Conservation (phyloP, 2,329 filamentous ascomycete genomes). For the Chaetomiaceae sp. region DNA sequence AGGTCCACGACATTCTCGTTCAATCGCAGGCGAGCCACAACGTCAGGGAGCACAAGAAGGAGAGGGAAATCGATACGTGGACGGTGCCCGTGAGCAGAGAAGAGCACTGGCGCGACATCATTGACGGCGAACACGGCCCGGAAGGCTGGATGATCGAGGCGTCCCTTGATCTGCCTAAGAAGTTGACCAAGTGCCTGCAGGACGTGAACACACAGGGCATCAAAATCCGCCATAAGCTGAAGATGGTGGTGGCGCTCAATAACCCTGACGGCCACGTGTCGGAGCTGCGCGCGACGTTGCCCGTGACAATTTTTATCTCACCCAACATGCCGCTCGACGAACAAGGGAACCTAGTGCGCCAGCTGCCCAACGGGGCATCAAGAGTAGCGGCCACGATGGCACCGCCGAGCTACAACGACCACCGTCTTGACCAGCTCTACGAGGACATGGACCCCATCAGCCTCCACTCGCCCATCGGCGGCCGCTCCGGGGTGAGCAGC, state of each 20-base stretch:
- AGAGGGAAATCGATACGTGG: conserved; percentile 59
- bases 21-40: conserved; percentile 40
- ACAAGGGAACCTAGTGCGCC: conserved; percentile 68
- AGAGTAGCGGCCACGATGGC: conserved; percentile 59
- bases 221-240: conserved; percentile 87
- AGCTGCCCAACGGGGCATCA: conserved; percentile 47
- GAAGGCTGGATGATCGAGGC: conserved; percentile 61
- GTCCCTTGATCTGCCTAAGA: conserved; percentile 68
- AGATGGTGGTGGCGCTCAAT: conserved; percentile 81
- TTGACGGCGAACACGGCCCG: conserved; percentile 61
- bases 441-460: conserved; percentile 76
- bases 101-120: conserved; percentile 62
- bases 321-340: conserved; percentile 87
- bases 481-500: conserved; percentile 69
- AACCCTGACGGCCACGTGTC: conserved; percentile 94
- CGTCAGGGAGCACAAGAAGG: conserved; percentile 54
- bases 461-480: conserved; percentile 65
- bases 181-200: conserved; percentile 76
- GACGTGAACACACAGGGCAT: conserved; percentile 85
- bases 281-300: conserved; percentile 85
- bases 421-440: conserved; percentile 84
- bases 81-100: conserved; percentile 48
- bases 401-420: conserved; percentile 88
- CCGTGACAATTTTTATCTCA: conserved; percentile 91
- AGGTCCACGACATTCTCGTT: conserved; percentile 63